Evolutionary conservation across 345 rosid genomes (phyloP).

Genomic region (Toxicodendron radicans): DNA sequence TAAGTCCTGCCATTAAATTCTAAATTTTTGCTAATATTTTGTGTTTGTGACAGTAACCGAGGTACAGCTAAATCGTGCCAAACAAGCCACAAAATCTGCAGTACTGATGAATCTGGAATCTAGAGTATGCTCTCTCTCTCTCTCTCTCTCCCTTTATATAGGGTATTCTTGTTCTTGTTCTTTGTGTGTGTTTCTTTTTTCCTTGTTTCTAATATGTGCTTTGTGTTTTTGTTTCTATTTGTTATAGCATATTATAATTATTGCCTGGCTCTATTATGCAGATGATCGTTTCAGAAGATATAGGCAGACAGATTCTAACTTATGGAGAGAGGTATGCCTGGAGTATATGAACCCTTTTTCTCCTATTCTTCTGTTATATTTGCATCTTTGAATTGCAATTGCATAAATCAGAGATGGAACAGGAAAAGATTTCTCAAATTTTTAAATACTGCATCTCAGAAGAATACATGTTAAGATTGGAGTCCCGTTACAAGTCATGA

Average conservation of each 20-base stretch:
- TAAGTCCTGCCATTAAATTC: not conserved
- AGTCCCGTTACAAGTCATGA: not conserved
- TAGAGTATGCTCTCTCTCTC: constrained; percentile 47
- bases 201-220: not conserved
- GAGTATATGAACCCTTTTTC: not conserved
- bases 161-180: not conserved
- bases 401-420: no score
- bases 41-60: constrained; percentile 40
- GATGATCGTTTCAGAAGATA: constrained; percentile 64
- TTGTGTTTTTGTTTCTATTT: not conserved
- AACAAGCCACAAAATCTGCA: constrained; percentile 70
- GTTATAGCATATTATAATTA: constrained; percentile 4
- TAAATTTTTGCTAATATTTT: not conserved
- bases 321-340: constrained; percentile 65
- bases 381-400: not conserved
- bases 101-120: constrained; percentile 76
- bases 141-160: not conserved
- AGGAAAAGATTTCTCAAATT: not conserved
- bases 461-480: not conserved
- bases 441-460: not conserved
- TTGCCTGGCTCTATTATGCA: constrained; percentile 19
- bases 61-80: constrained; percentile 56
- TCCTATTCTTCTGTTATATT: not conserved
- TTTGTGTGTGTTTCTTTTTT: not conserved
- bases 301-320: constrained; percentile 71